Evolutionary conservation across 768 basidiomycete species (phyloP), one percentile per base, ranked within the genome.

Genomic region (Hemileccinum rubropunctum): DNA sequence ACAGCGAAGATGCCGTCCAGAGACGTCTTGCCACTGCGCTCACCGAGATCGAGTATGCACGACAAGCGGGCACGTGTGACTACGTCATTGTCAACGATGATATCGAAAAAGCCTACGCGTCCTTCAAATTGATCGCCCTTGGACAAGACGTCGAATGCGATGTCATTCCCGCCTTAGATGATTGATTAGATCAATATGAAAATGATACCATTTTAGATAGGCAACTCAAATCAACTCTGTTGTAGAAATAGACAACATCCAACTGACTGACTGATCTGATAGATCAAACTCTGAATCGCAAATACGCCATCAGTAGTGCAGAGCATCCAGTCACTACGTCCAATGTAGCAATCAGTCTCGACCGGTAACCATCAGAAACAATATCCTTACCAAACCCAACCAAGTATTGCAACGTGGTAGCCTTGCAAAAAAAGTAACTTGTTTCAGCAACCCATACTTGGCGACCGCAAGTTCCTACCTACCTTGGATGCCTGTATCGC

Each of bases 31-130:
- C 79, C 0, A 87, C 86, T 1, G 91, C 94, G 0, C 71, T 86
- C 35, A 76, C 76, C 45, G 95, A 98, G 68, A 79, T 98, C 54
- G 76, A 83, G 53, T 98, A 85, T 65, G 95, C 95, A 4, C 82
- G 83, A 61, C 76, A 89, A 60, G 77, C 81, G 2, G 79, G 77
- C 32, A 76, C 78, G 1, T 91, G 92, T 58, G 88, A 98, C 66
- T 61, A 88, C 32, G 80, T 97, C 50, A 83, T 98, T 52, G 82
- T 98, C 51, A 98, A 98, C 68, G 94, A 94, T 59, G 82, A 95
- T 62, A 66, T 95, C 13, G 89, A 95, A 39, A 71, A 81, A 14
- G 91, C 95, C 8, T 95, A 95, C 65, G 69, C 71, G 0, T 66
- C 86, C n/a, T 83, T 98, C 64, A 84, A 82, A 66, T 72, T 73